Evolutionary conservation across 352 stramenopile species (phyloP).

Genomic region (Phytopythium vexans): DNA sequence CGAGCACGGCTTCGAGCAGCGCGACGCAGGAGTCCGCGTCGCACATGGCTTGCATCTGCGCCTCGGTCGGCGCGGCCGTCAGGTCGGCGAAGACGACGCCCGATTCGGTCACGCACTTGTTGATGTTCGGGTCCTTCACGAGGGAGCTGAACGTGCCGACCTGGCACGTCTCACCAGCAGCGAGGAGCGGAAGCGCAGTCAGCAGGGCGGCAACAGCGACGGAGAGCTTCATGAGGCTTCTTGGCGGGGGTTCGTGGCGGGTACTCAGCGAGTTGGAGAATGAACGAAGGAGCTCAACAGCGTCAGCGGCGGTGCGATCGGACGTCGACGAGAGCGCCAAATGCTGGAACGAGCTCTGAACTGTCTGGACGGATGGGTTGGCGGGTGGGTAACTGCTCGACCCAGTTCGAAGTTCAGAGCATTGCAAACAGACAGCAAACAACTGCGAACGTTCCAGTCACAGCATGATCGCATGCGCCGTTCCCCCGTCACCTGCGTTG

Average conservation of each 20-base stretch:
- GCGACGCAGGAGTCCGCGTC: slow-evolving; percentile 8
- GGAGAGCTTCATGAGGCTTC: neutral
- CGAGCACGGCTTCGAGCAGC: slow-evolving; percentile 12
- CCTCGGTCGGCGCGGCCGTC: slow-evolving; percentile 3
- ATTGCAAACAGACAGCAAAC: no score
- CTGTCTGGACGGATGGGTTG: no score
- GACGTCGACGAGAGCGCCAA: neutral
- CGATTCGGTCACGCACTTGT: slow-evolving; percentile 1
- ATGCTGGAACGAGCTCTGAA: neutral
- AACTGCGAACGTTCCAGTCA: no score
- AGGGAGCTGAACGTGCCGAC: neutral
- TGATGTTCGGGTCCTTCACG: slow-evolving; percentile 2
- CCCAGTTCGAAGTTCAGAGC: no score
- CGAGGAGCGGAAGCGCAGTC: neutral
- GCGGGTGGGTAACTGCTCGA: no score
- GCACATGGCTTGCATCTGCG: slow-evolving; percentile 10
- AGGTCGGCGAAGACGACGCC: slow-evolving; percentile 3
- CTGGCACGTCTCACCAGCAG: slow-evolving; percentile 4
- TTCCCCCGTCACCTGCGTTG: no score
- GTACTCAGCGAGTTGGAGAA: slow-evolving; percentile 4
- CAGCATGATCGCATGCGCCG: no score
- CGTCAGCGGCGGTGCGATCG: neutral
- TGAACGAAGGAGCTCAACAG: neutral
- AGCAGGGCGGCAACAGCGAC: neutral
- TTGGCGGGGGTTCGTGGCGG: neutral